These are phyloP conservation scores for Forsythia suspensa DNA, from an alignment of 257 asterid species.

Conservation along the genomic window DNA sequence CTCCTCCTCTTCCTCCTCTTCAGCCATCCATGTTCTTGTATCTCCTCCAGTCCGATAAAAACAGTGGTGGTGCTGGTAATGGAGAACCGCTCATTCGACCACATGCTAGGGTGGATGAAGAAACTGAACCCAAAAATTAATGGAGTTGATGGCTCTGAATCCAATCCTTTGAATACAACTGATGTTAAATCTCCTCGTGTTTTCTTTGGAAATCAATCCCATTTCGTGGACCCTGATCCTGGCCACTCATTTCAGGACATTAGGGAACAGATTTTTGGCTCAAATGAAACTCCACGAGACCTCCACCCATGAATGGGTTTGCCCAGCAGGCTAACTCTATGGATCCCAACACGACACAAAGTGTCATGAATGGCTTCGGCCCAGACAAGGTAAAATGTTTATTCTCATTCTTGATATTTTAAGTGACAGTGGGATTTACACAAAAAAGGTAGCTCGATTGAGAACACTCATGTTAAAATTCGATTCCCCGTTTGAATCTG, in stretches of 20 bases:
- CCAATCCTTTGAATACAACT: slow-evolving; percentile 43
- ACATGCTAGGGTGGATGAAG: slow-evolving; percentile 97
- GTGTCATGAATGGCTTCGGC: slow-evolving; percentile 82
- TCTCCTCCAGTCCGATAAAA: slow-evolving; percentile 53
- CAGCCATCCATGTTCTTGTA: neutral
- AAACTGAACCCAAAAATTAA: slow-evolving; percentile 71
- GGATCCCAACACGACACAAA: slow-evolving; percentile 57
- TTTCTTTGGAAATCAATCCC: slow-evolving; percentile 47
- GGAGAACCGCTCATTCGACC: slow-evolving; percentile 99
- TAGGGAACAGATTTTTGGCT: slow-evolving; percentile 82
- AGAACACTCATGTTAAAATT: too few relatives aligned
- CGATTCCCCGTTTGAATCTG: too few relatives aligned
- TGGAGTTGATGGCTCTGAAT: slow-evolving; percentile 78
- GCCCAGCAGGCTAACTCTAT: slow-evolving; percentile 85
- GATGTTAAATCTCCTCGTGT: slow-evolving; percentile 56
- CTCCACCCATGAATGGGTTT: slow-evolving; percentile 81
- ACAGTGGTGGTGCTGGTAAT: slow-evolving; percentile 87
- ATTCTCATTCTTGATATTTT: too few relatives aligned
- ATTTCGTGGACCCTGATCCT: slow-evolving; percentile 91
- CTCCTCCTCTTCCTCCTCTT: slow-evolving; percentile 28
- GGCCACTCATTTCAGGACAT: slow-evolving; percentile 93
- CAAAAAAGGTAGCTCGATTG: too few relatives aligned
- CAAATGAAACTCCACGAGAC: slow-evolving; percentile 38
- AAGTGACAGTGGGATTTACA: too few relatives aligned
- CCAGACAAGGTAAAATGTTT: slow-evolving; percentile 61